Percentiles rank a stretch among this genome's conserved stretches.
These are phyloP conservation scores for Pyrenochaeta sp. DNA, from an alignment of 2,329 filamentous ascomycete species.

Conservation along the genomic window DNA sequence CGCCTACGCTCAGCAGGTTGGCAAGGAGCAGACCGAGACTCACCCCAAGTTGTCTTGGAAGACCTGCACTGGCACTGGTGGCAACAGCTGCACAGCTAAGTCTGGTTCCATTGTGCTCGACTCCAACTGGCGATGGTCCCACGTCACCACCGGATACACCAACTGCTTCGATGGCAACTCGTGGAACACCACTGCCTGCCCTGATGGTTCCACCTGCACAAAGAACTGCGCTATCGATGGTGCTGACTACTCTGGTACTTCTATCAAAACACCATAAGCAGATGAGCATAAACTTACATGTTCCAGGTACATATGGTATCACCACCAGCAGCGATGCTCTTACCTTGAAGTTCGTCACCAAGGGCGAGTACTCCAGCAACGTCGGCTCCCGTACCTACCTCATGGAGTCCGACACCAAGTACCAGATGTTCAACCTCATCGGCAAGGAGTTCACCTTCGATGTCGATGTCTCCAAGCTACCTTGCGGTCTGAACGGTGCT, in stretches of 20 bases:
- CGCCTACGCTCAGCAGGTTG: conserved; percentile 53
- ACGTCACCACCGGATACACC: conserved; percentile 54
- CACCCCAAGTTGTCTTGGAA: conserved; percentile 54
- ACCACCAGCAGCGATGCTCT: conserved; percentile 62
- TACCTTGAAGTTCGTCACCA: conserved; percentile 66
- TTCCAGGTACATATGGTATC: conserved; percentile 56
- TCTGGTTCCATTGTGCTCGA: conserved; percentile 52
- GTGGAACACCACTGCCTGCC: conserved; percentile 53
- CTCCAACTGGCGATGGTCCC: conserved; percentile 61
- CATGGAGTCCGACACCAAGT: conserved; percentile 52
- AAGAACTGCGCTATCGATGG: conserved; percentile 54
- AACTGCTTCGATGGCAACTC: conserved; percentile 60
- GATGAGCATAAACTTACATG: neutral
- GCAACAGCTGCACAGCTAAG: conserved; percentile 50
- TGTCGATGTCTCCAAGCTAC: conserved; percentile 65
- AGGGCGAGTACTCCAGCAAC: conserved; percentile 55
- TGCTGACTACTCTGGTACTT: conserved; percentile 52
- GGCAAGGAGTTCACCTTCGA: conserved; percentile 55
- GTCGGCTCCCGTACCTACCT: conserved; percentile 55
- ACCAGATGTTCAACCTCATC: conserved; percentile 54
- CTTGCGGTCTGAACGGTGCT: conserved; percentile 73
- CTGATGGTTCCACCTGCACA: conserved; percentile 49
- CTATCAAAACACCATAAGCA: neutral
- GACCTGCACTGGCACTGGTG: conserved; percentile 51
- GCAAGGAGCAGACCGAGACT: conserved; percentile 50